Conservation (phyloP, 495 filamentous ascomycete genomes). For the Penicillium antarcticum region DNA sequence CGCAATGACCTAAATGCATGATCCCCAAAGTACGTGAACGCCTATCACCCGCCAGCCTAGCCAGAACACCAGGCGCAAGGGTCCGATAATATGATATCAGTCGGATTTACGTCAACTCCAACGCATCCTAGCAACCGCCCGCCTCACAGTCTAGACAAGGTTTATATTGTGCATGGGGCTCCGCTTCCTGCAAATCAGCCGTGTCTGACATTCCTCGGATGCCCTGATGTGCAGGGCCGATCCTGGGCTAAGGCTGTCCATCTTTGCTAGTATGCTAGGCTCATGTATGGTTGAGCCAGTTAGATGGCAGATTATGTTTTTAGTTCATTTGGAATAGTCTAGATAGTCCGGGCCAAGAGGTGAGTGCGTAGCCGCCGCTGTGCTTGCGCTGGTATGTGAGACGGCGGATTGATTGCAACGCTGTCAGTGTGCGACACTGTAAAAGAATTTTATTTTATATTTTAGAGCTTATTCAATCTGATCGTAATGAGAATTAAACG, state of each 20-base stretch:
- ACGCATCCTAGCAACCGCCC: not conserved
- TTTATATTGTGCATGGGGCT: constrained; percentile 1
- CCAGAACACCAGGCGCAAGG: not conserved
- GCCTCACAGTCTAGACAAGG: not conserved
- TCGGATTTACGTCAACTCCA: not conserved
- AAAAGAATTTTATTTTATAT: too few species aligned
- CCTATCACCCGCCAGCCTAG: not conserved
- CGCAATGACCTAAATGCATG: not conserved
- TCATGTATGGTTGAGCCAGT: too few species aligned
- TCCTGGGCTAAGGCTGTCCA: not conserved
- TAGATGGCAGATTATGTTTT: too few species aligned
- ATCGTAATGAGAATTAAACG: too few species aligned
- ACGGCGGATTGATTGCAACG: constrained; percentile 4
- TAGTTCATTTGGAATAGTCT: not conserved
- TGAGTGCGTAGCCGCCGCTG: not conserved
- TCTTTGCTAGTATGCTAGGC: too few species aligned
- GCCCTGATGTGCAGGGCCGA: not conserved
- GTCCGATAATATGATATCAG: constrained; percentile 6
- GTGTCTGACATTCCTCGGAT: constrained; percentile 9
- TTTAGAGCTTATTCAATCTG: too few species aligned
- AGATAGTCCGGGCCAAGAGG: not conserved
- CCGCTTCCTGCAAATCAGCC: constrained; percentile 1
- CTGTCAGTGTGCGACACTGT: constrained; percentile 3
- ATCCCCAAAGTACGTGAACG: not conserved
- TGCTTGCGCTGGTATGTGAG: constrained; percentile 7